Evolutionary conservation across 768 basidiomycete species (phyloP).

Genomic region (Suillus tomentosus): DNA sequence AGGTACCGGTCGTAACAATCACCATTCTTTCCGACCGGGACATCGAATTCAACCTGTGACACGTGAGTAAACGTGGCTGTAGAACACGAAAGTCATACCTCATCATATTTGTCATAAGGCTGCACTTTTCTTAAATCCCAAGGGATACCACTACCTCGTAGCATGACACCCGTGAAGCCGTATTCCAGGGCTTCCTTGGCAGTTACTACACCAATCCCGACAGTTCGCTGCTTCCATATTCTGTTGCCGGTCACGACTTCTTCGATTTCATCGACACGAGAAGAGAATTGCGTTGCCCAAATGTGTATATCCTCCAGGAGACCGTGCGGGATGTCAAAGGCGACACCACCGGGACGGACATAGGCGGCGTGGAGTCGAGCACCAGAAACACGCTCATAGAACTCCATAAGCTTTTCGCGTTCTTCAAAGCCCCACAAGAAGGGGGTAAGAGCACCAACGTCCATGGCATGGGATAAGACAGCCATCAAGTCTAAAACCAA

Average conservation of each 20-base stretch:
- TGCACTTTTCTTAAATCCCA: slow-evolving; percentile 94
- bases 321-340: slow-evolving; percentile 97
- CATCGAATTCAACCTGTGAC: slow-evolving; percentile 87
- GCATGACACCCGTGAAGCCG: slow-evolving; percentile 95
- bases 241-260: slow-evolving; percentile 97
- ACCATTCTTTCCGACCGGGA: slow-evolving; percentile 95
- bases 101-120: slow-evolving; percentile 96
- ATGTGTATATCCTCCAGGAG: slow-evolving; percentile 97
- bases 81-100: slow-evolving; percentile 48
- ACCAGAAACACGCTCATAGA: slow-evolving; percentile 98
- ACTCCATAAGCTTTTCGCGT: slow-evolving; percentile 99
- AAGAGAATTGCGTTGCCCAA: slow-evolving; percentile 94
- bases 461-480: slow-evolving; percentile 92
- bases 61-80: not conserved
- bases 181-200: slow-evolving; percentile 92
- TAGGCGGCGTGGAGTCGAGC: slow-evolving; percentile 98
- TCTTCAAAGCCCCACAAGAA: slow-evolving; percentile 99
- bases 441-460: slow-evolving; percentile 96
- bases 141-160: slow-evolving; percentile 88
- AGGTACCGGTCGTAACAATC: slow-evolving; percentile 98
- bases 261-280: slow-evolving; percentile 94
- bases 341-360: slow-evolving; percentile 95
- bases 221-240: slow-evolving; percentile 96
- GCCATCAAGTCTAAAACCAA: slow-evolving; percentile 83
- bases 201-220: slow-evolving; percentile 88